Evolutionary conservation across 257 asterid species (phyloP).

Genomic region (Solanum raphanifolium): DNA sequence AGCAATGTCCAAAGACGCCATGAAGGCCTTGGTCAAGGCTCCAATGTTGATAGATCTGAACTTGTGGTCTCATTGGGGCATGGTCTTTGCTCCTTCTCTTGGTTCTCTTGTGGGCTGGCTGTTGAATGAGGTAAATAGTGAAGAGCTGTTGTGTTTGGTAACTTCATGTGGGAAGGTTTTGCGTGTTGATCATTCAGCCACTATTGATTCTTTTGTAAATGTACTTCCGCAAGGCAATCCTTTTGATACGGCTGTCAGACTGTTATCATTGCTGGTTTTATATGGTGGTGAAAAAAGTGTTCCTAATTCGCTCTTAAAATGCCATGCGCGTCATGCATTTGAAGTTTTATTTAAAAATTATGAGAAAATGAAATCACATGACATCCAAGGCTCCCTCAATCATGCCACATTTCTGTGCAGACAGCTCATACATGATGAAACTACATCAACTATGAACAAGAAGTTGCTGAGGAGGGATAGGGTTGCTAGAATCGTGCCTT

Average conservation of each 20-base stretch:
- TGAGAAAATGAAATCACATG: constrained; percentile 20
- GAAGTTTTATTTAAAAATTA: constrained; percentile 39
- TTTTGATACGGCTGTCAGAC: constrained; percentile 62
- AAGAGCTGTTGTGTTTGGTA: constrained; percentile 64
- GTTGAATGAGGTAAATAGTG: constrained; percentile 54
- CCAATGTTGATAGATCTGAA: constrained; percentile 78
- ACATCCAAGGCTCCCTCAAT: constrained; percentile 4
- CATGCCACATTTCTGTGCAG: constrained; percentile 13
- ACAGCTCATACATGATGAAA: constrained; percentile 11
- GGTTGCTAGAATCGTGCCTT: constrained; percentile 21
- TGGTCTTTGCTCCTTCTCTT: constrained; percentile 69
- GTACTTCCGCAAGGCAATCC: constrained; percentile 50
- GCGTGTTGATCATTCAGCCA: constrained; percentile 72
- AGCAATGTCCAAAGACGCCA: constrained; percentile 55
- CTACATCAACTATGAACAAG: constrained; percentile 9
- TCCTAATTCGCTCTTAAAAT: constrained; percentile 71
- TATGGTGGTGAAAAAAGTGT: constrained; percentile 74
- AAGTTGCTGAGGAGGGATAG: constrained; percentile 16
- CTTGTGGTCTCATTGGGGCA: constrained; percentile 86
- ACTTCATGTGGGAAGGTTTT: constrained; percentile 68
- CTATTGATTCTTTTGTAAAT: constrained; percentile 55
- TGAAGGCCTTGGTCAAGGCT: constrained; percentile 54
- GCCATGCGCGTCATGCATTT: constrained; percentile 62
- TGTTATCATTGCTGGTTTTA: constrained; percentile 57
- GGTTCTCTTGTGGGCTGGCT: constrained; percentile 84